Base-by-base conservation (phyloP, 192 early-diverging fungal genomes). In the Phycomyces nitens region DNA sequence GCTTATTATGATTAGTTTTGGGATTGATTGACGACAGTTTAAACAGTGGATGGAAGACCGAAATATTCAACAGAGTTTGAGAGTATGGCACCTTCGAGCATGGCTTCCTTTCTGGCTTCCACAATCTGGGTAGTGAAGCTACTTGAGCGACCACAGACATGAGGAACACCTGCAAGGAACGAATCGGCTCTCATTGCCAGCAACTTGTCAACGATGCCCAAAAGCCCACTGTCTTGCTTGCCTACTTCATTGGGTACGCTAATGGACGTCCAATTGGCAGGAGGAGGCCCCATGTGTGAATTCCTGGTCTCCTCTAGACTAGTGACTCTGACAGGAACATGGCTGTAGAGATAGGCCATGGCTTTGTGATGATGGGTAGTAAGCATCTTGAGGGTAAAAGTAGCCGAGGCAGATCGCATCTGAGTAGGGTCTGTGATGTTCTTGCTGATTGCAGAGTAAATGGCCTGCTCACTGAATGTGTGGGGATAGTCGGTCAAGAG, bases 401-500 rank as follows among this genome's bases (percentile, higher is more conserved):
- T 56, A 12, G 52, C 54, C 2, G 70, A 72, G n/a, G 62, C 53
- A 16, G 74, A 63, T 3, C 56, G 14, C 9, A 51, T n/a, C 57
- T 61, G 41, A 51, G 49, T 64, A 9, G 11, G 49, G 18, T 58
- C 8, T 9, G 51, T 59, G 4, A 18, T 39, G 1, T 53, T 39
- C 6, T 2, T 47, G 5, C 34, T 20, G 20, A 61, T 61, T 9
- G 59, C 66, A 0, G 14, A 29, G 9, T 55, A 18, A 7, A 60
- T 47, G 1, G 51, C 58, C 44, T 55, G 11, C 16, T 18, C 21
- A 41, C 22, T 21, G 24, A 76, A 55, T 12, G 53, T 47, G 29
- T 73, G 62, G 15, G 75, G 75, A 42, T 76, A 76, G 51, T 76
- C 75, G 4, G 75, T 76, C 3, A 72, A 44, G 15, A 72, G 40